Evolutionary conservation across 129 eudicot species (phyloP), one percentile per base, ranked within the genome.

Genomic region (Escallonia rubra): DNA sequence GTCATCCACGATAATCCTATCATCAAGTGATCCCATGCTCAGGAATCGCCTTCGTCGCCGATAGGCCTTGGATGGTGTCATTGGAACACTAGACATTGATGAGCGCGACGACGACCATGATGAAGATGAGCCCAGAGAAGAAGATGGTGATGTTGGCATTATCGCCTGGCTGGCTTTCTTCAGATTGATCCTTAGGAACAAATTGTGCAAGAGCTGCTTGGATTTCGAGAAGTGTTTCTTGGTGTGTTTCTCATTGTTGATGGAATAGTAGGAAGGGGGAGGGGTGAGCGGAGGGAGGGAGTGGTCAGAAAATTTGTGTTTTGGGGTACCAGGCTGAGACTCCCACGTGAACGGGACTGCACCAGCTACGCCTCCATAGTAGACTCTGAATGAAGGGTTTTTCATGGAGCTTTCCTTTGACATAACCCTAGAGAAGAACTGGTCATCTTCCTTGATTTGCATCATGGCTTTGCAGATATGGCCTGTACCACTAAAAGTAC

Each of bases 261-360:
- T 52, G 76, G 48, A 52, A 78, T 76, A 86, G 80, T 82, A 80
- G 14, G 90, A 80, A 8, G 96, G 97, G 7, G 97, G 97, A 13
- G 97, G 97, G 3, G 97, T 87, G 45, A 90, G 91, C 43, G 95
- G 97, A 60, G 90, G 89, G 74, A 84, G 50, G 67, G 77, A 82
- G 67, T 70, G 43, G 45, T 71, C 78, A 50, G 61, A 67, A 59
- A 76, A 79, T 1, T 70, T 55, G 74, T 87, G 89, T 63, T 87
- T 90, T 7, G 95, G 97, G 45, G 97, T 90, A 53, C 97, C 97
- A 9, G 97, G 97, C 57, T 71, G 79, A 43, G 87, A 71, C 67
- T 90, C 97, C 97, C 97, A 90, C 10, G 74, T 74, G 62, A 90
- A 90, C 6, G 97, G 97, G 57, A 90, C 84, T 11, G 89, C 67